Evolutionary conservation across 495 filamentous ascomycete genomes (phyloP).

Genomic region (Recurvomyces mirabilis): DNA sequence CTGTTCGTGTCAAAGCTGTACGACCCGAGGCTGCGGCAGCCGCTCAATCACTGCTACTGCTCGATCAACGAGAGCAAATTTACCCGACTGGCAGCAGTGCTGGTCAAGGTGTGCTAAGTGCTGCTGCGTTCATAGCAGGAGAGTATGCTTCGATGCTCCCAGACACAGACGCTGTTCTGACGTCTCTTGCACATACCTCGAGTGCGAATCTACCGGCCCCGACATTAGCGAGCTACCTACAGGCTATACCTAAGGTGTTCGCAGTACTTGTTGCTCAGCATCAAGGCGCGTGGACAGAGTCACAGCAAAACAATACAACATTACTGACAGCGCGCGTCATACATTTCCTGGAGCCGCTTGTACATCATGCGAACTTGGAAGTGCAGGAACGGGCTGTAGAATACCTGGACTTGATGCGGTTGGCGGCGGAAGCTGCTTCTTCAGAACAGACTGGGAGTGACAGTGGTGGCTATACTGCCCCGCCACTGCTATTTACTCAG

Average conservation of each 20-base stretch:
- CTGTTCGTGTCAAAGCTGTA: constrained; percentile 80
- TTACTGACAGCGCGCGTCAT: constrained; percentile 71
- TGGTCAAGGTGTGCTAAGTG: constrained; percentile 53
- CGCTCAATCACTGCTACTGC: constrained; percentile 62
- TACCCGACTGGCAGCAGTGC: constrained; percentile 37
- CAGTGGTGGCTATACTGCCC: constrained; percentile 44
- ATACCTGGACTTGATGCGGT: constrained; percentile 74
- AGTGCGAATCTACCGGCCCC: constrained; percentile 49
- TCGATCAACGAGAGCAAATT: constrained; percentile 36
- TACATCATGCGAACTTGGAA: constrained; percentile 73
- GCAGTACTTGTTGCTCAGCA: constrained; percentile 49
- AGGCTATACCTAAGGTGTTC: constrained; percentile 78
- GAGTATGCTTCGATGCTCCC: constrained; percentile 67
- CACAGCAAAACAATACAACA: constrained; percentile 55
- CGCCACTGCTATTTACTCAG: constrained; percentile 72
- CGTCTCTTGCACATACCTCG: constrained; percentile 57
- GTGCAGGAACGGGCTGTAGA: constrained; percentile 95
- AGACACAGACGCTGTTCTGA: constrained; percentile 53
- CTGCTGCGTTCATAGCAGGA: constrained; percentile 72
- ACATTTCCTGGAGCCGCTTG: constrained; percentile 63
- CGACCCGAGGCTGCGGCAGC: constrained; percentile 65
- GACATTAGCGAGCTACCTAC: constrained; percentile 65
- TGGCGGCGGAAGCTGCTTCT: constrained; percentile 67
- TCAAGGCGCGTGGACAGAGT: constrained; percentile 45
- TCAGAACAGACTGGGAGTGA: constrained; percentile 45